These are phyloP conservation scores for Candida namnaoensis DNA, from an alignment of 805 yeast genomes.

Conservation along the genomic window DNA sequence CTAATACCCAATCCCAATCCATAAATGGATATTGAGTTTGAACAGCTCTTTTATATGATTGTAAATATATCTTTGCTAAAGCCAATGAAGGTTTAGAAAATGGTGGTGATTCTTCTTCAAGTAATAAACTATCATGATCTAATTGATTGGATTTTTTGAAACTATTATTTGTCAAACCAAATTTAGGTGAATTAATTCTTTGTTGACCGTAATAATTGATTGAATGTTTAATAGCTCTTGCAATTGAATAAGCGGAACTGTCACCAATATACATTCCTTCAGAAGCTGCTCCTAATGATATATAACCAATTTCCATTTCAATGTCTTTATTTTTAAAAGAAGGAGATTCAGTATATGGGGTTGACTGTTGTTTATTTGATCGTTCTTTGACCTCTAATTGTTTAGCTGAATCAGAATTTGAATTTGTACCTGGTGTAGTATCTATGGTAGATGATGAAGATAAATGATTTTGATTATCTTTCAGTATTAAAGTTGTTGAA, in stretches of 20 bases:
- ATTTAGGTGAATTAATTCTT: background rate
- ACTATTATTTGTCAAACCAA: no score
- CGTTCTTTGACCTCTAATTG: no score
- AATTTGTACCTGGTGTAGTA: no score
- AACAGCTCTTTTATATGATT: slow-evolving; percentile 19
- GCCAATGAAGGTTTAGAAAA: slow-evolving; percentile 14
- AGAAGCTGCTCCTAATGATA: slow-evolving; percentile 20
- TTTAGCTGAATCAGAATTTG: no score
- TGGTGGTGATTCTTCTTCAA: slow-evolving; percentile 4
- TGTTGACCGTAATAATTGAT: slow-evolving; percentile 10
- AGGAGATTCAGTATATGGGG: background rate
- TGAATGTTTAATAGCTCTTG: slow-evolving; percentile 18
- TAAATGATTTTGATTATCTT: no score
- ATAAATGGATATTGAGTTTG: slow-evolving; percentile 27
- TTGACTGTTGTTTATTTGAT: no score
- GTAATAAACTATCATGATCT: background rate
- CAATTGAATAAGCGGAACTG: slow-evolving; percentile 24
- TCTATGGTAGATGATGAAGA: no score
- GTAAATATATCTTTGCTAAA: slow-evolving; percentile 9
- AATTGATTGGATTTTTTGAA: background rate
- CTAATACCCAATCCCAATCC: slow-evolving; percentile 19
- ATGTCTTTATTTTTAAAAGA: slow-evolving; percentile 6
- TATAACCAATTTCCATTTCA: slow-evolving; percentile 21
- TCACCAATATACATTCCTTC: slow-evolving; percentile 22
- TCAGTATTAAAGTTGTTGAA: no score